phyloP scores from a whole-genome alignment of 306 rosid genomes.

The Parietaria judaica region DNA sequence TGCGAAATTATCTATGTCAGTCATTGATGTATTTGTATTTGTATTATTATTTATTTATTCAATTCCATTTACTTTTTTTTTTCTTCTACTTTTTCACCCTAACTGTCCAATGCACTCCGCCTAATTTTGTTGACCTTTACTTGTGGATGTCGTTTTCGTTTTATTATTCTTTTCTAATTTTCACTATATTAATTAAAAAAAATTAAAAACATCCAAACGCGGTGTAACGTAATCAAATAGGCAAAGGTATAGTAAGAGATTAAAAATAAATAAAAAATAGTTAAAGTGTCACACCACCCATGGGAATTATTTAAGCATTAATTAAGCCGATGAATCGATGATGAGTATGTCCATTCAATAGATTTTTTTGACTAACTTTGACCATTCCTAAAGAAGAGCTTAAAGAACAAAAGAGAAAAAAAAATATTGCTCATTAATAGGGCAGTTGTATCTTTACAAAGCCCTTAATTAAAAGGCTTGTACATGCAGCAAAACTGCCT shows the following conservation, averaged over 20 bases:
- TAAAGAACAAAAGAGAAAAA: not conserved
- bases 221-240: not conserved
- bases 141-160: conserved; percentile 3
- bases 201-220: not conserved
- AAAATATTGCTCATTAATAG: not conserved
- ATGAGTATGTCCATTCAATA: not conserved
- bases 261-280: not conserved
- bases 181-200: not conserved
- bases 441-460: too few species aligned
- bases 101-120: conserved; percentile 17
- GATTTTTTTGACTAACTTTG: conserved; percentile 7
- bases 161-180: too few species aligned
- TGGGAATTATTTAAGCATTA: not conserved
- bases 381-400: conserved; percentile 1
- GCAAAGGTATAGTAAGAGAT: not conserved
- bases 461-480: too few species aligned
- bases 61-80: not conserved
- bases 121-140: conserved; percentile 41
- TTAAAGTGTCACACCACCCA: conserved; percentile 18
- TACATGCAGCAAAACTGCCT: too few species aligned
- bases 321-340: not conserved
- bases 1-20: too few species aligned
- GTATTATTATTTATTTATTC: not conserved
- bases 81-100: not conserved
- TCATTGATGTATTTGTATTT: not conserved